Conservation (phyloP, 768 basidiomycete genomes). For the Sarcodon sp. region DNA sequence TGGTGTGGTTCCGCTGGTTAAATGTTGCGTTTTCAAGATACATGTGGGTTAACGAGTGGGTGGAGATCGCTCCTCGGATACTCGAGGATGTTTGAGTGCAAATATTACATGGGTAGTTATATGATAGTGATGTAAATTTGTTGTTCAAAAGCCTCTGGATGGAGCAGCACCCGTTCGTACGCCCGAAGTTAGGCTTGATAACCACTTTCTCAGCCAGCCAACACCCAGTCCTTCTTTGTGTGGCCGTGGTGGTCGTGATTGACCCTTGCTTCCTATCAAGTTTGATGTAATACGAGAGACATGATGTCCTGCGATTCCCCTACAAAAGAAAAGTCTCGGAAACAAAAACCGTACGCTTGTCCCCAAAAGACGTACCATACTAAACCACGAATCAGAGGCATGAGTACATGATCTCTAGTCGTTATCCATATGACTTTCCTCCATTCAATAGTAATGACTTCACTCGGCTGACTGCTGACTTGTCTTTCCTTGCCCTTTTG, state of each 20-base stretch:
- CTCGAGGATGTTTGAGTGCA: background rate
- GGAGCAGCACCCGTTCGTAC: background rate
- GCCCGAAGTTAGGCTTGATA: background rate
- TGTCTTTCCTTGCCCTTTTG: slow-evolving; percentile 21
- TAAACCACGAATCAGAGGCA: slow-evolving; percentile 53
- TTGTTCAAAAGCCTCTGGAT: background rate
- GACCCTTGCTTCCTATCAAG: slow-evolving; percentile 10
- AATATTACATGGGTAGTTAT: background rate
- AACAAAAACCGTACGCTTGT: background rate
- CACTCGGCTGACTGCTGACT: slow-evolving; percentile 17
- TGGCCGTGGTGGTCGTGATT: background rate
- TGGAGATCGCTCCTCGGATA: slow-evolving; percentile 25
- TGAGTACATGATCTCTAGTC: slow-evolving; percentile 52
- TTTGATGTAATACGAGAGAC: slow-evolving; percentile 23
- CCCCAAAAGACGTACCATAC: slow-evolving; percentile 32
- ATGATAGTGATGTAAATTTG: background rate
- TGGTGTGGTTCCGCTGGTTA: slow-evolving; percentile 85
- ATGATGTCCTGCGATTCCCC: slow-evolving; percentile 33
- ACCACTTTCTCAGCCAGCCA: background rate
- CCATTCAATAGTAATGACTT: slow-evolving; percentile 38
- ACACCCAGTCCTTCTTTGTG: background rate
- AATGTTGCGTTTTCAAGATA: slow-evolving; percentile 73
- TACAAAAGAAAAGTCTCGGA: slow-evolving; percentile 9
- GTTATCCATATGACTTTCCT: slow-evolving; percentile 48
- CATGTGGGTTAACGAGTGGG: slow-evolving; percentile 90